Conservation (phyloP, 371 early-diverging fungal genomes). For the Mucor lusitanicus region DNA sequence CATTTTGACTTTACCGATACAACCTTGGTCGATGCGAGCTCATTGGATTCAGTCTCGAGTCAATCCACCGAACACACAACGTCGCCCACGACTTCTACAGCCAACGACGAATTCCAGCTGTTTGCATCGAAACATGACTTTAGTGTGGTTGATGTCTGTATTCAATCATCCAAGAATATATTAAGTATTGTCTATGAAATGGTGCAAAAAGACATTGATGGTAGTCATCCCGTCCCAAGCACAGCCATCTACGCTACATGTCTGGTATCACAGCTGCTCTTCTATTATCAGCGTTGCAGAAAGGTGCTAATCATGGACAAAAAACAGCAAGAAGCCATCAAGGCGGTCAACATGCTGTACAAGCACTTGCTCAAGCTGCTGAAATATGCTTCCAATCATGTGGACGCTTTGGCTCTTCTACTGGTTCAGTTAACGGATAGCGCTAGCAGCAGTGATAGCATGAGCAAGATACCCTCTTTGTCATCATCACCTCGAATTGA, state of each 20-base stretch:
- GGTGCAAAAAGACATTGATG: neutral
- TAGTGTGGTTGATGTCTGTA: neutral
- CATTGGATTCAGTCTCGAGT: neutral
- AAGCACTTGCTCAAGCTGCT: neutral
- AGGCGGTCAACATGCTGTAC: neutral
- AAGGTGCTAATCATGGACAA: neutral
- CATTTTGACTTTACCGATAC: neutral
- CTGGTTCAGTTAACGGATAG: neutral
- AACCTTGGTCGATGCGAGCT: neutral
- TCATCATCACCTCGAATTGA: neutral
- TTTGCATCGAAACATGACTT: neutral
- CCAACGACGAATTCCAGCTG: neutral
- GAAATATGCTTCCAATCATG: neutral
- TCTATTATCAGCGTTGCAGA: neutral
- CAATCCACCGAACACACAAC: neutral
- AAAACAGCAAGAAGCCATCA: neutral
- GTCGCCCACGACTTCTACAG: too few species aligned
- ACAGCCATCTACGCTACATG: neutral
- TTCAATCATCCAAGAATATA: conserved; percentile 11
- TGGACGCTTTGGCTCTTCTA: neutral
- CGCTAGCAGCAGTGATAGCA: neutral
- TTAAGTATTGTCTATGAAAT: conserved; percentile 8
- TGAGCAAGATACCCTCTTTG: neutral
- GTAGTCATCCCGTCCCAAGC: neutral
- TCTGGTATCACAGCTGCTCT: neutral